These are phyloP conservation scores for Seiridium cupressi DNA, from an alignment of 2,329 filamentous ascomycete genomes.

Conservation along the genomic window DNA sequence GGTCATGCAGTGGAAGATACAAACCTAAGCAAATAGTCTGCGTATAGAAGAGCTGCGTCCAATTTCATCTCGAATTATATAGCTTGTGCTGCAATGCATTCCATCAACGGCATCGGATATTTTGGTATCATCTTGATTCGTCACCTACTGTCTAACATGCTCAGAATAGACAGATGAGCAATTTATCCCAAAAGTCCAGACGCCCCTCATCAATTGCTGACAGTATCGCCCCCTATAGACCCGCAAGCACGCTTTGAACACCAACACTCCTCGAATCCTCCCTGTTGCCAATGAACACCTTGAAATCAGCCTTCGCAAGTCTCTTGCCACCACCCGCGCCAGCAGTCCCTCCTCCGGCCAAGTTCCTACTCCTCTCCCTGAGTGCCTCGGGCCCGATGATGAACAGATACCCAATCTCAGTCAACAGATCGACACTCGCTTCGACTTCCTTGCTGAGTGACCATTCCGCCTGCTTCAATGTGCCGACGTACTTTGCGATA, in stretches of 20 bases:
- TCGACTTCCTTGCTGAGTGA: conserved; percentile 67
- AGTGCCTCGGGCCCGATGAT: conserved; percentile 84
- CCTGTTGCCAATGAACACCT: conserved; percentile 78
- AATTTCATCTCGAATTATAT: no score
- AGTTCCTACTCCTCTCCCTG: conserved; percentile 64
- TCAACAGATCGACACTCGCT: conserved; percentile 76
- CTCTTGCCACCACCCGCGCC: conserved; percentile 43
- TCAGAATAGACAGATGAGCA: no score
- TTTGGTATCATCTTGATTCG: no score
- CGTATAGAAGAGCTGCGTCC: no score
- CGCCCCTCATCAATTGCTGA: background rate
- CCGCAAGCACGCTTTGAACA: conserved; percentile 78
- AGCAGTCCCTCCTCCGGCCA: conserved; percentile 34
- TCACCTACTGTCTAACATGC: no score
- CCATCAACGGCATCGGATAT: no score
- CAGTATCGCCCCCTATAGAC: conserved; percentile 38
- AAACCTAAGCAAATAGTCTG: no score
- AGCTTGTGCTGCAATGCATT: no score
- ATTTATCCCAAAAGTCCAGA: no score
- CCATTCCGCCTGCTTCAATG: conserved; percentile 72
- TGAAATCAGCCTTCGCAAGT: conserved; percentile 68
- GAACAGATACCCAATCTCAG: conserved; percentile 93
- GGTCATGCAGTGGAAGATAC: no score
- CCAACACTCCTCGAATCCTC: conserved; percentile 81
- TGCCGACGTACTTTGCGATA: conserved; percentile 86